Conservation (phyloP, 306 rosid genomes). For the Pueraria montana region DNA sequence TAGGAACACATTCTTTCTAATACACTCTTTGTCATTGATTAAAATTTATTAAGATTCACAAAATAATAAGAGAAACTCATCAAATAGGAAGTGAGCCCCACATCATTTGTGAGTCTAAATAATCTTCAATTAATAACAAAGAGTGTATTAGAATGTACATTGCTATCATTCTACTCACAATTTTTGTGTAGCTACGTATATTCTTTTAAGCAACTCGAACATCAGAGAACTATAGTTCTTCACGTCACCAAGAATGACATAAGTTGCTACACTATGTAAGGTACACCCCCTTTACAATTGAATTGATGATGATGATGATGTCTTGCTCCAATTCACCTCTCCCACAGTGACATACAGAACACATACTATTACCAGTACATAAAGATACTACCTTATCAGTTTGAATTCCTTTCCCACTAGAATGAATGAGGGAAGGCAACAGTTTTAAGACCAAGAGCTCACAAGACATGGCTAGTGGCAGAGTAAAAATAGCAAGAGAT, state of each 20-base stretch:
- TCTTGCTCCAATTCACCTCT: constrained; percentile 19
- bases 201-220: constrained; percentile 14
- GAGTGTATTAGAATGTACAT: neutral
- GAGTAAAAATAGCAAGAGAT: constrained; percentile 6
- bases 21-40: neutral
- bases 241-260: constrained; percentile 36
- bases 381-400: constrained; percentile 4
- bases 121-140: neutral
- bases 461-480: constrained; percentile 17
- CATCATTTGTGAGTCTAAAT: neutral
- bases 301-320: constrained; percentile 14
- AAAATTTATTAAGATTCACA: constrained; percentile 1
- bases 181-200: neutral
- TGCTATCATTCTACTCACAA: neutral
- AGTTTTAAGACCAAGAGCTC: neutral
- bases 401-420: constrained; percentile 30
- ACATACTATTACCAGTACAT: constrained; percentile 8
- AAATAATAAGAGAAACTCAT: neutral
- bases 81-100: neutral
- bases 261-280: constrained; percentile 27
- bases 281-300: constrained; percentile 42
- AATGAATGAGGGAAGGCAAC: neutral
- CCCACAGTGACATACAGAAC: constrained; percentile 4
- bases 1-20: neutral
- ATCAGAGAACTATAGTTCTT: constrained; percentile 7